Conservation (phyloP, 2,329 filamentous ascomycete species). For the Dactylellina sp. region DNA sequence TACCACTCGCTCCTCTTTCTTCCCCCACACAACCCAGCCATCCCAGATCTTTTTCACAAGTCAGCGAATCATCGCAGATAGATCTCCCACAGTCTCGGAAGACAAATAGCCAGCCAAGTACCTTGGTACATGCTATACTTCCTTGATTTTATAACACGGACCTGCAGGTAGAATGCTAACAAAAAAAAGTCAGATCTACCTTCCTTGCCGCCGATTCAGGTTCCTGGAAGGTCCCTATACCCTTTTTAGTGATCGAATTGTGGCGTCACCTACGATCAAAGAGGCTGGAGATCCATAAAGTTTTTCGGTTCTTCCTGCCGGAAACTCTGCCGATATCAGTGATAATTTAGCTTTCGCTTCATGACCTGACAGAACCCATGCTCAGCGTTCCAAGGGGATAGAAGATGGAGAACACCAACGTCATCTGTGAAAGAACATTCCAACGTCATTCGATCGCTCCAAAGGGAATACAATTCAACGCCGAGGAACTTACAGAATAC, state of each 20-base stretch:
- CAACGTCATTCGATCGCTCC: constrained; percentile 5
- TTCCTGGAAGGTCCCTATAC: constrained; percentile 16
- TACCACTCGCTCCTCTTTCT: constrained; percentile 25
- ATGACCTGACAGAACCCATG: constrained; percentile 21
- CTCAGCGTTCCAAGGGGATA: too few species aligned
- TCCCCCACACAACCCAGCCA: constrained; percentile 22
- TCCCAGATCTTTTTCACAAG: constrained; percentile 12
- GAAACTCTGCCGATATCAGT: constrained; percentile 7
- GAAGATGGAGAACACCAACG: background rate
- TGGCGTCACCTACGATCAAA: constrained; percentile 45
- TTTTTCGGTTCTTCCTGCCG: constrained; percentile 40
- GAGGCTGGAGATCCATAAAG: constrained; percentile 22
- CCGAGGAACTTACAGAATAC: background rate
- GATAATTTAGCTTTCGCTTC: background rate
- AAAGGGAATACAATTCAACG: background rate
- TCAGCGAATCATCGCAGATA: constrained; percentile 35
- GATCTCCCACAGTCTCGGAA: constrained; percentile 37
- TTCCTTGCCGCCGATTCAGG: constrained; percentile 31
- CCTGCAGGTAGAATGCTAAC: constrained; percentile 31
- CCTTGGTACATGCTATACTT: constrained; percentile 7
- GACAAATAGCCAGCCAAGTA: background rate
- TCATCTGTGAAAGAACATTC: constrained; percentile 4
- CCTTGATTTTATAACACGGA: constrained; percentile 32
- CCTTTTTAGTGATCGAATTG: constrained; percentile 53
- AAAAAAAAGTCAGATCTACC: constrained; percentile 26